A percentile compares a stretch with the other conserved stretches of the same genome.
Conservation (phyloP, 805 yeast species). For the Candida oleophila region DNA sequence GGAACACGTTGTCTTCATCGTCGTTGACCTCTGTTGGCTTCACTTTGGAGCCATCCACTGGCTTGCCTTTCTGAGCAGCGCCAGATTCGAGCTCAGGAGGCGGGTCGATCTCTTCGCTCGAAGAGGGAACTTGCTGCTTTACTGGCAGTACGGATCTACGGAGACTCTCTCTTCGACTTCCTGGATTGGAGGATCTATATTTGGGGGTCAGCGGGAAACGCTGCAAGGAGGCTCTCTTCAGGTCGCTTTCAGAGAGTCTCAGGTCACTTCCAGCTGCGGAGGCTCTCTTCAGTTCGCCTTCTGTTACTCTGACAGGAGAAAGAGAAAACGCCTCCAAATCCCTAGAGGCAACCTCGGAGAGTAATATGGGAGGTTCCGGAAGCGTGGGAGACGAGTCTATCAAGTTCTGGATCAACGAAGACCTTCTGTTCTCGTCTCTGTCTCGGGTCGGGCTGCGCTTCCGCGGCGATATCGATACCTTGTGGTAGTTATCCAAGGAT, state of each 20-base stretch:
- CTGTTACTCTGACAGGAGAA: slow-evolving; percentile 13
- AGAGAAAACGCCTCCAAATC: slow-evolving; percentile 12
- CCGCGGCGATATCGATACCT: slow-evolving; percentile 30
- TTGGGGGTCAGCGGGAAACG: slow-evolving; percentile 50
- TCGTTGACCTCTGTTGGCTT: slow-evolving; percentile 10
- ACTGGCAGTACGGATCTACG: not conserved
- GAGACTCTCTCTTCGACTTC: slow-evolving; percentile 15
- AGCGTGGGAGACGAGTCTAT: slow-evolving; percentile 43
- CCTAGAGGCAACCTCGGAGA: slow-evolving; percentile 26
- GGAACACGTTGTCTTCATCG: slow-evolving; percentile 33
- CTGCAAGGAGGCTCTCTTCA: slow-evolving; percentile 20
- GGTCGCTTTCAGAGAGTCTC: slow-evolving; percentile 4
- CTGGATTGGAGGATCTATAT: slow-evolving; percentile 32
- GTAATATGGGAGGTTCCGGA: slow-evolving; percentile 43
- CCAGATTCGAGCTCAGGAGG: not conserved
- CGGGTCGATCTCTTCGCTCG: not conserved
- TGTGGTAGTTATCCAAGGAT: slow-evolving; percentile 29
- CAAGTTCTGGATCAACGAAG: slow-evolving; percentile 34
- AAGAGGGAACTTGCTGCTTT: not conserved
- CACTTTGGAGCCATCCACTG: not conserved
- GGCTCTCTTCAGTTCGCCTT: slow-evolving; percentile 1
- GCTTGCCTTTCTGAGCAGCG: not conserved
- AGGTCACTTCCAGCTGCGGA: not conserved
- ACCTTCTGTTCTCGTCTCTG: slow-evolving; percentile 18
- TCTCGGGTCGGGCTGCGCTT: slow-evolving; percentile 21